phyloP scores from a whole-genome alignment of 257 asterid species.

The Sherardia arvensis region DNA sequence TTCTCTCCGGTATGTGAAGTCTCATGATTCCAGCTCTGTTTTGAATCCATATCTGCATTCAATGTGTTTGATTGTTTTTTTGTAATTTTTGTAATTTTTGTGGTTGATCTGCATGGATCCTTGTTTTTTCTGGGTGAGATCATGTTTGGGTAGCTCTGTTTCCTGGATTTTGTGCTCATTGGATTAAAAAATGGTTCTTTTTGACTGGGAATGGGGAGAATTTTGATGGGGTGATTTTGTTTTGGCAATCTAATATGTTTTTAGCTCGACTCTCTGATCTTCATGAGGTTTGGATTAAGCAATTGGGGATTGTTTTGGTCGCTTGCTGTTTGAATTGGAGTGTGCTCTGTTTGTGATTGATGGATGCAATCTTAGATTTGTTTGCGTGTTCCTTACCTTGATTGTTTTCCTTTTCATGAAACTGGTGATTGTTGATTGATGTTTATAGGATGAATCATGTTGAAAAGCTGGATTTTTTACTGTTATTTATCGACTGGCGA shows the following conservation, averaged over 20 bases:
- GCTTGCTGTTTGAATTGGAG: background rate
- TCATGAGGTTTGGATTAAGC: background rate
- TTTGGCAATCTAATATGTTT: background rate
- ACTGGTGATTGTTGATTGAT: background rate
- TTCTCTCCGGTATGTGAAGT: slow-evolving; percentile 6
- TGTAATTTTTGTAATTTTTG: background rate
- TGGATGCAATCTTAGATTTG: background rate
- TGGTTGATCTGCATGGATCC: slow-evolving; percentile 32
- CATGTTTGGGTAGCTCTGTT: background rate
- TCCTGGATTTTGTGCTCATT: background rate
- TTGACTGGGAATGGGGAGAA: background rate
- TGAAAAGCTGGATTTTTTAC: no score
- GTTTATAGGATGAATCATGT: no score
- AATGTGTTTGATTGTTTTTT: background rate
- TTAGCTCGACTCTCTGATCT: background rate
- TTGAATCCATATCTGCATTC: slow-evolving; percentile 1
- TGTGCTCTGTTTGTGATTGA: background rate
- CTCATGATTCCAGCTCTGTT: background rate
- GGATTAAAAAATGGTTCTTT: background rate
- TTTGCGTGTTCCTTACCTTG: background rate
- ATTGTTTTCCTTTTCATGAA: background rate
- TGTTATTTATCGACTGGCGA: background rate
- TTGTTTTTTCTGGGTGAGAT: background rate
- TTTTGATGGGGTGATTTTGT: background rate
- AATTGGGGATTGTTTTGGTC: background rate